Conservation (phyloP, 176 grass and related monocot genomes). For the Pontederia paniculata region DNA sequence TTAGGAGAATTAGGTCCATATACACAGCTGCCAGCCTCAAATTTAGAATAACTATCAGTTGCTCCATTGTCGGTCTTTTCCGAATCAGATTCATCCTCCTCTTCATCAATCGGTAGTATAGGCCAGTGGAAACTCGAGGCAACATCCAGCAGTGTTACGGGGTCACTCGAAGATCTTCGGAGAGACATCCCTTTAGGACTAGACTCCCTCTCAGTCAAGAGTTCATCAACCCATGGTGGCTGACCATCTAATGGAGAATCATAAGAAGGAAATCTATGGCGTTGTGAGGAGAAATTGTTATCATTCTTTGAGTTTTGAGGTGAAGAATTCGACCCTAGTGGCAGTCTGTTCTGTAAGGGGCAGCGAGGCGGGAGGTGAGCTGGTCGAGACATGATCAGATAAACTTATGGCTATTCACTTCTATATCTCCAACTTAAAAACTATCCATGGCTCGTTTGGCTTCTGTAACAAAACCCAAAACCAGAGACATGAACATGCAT, state of each 20-base stretch:
- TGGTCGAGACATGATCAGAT: slow-evolving; percentile 54
- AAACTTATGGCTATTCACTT: slow-evolving; percentile 7
- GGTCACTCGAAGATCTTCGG: slow-evolving; percentile 78
- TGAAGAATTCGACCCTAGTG: slow-evolving; percentile 5
- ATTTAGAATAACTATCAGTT: slow-evolving; percentile 21
- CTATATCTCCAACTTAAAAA: not conserved
- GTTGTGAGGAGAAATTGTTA: slow-evolving; percentile 37
- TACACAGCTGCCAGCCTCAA: slow-evolving; percentile 52
- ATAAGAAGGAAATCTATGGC: slow-evolving; percentile 39
- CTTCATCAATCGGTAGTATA: slow-evolving; percentile 34
- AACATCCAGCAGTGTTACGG: slow-evolving; percentile 57
- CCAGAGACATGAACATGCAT: not conserved
- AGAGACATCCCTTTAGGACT: slow-evolving; percentile 32
- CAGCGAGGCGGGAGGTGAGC: slow-evolving; percentile 81
- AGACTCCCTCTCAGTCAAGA: slow-evolving; percentile 49
- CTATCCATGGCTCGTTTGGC: not conserved
- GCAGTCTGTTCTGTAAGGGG: slow-evolving; percentile 33
- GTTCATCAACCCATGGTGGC: slow-evolving; percentile 72
- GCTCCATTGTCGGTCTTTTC: slow-evolving; percentile 15
- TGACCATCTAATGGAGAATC: slow-evolving; percentile 37
- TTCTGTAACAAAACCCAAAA: slow-evolving; percentile 1
- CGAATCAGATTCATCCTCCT: slow-evolving; percentile 19
- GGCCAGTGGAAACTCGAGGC: slow-evolving; percentile 29
- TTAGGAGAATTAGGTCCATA: slow-evolving; percentile 93
- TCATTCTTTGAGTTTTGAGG: slow-evolving; percentile 43